Evolutionary conservation across 2,329 filamentous ascomycete genomes (phyloP).

Genomic region (Exutisphaerella laricina): DNA sequence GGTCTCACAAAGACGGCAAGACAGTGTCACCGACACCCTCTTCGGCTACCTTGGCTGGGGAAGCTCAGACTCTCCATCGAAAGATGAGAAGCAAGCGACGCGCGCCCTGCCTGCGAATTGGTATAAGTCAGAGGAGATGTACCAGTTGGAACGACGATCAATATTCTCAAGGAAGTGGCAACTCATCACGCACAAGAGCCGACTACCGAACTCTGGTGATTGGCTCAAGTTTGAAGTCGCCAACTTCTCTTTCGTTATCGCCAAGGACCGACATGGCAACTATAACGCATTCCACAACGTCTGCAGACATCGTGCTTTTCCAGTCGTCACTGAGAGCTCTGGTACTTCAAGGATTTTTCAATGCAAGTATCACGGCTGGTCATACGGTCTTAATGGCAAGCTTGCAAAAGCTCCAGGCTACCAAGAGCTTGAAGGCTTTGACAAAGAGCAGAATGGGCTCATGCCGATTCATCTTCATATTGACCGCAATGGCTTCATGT

Average conservation of each 20-base stretch:
- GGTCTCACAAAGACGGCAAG: neutral
- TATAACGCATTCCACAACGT: slow-evolving; percentile 60
- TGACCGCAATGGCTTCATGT: slow-evolving; percentile 52
- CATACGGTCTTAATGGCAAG: slow-evolving; percentile 53
- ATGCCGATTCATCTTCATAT: slow-evolving; percentile 52
- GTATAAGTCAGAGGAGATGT: slow-evolving; percentile 42
- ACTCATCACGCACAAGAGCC: slow-evolving; percentile 31
- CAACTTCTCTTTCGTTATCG: slow-evolving; percentile 52
- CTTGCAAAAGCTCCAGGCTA: slow-evolving; percentile 58
- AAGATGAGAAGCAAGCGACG: slow-evolving; percentile 30
- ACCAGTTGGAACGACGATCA: slow-evolving; percentile 42
- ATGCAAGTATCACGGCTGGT: slow-evolving; percentile 61
- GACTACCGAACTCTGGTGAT: slow-evolving; percentile 26
- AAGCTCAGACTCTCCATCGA: slow-evolving; percentile 15
- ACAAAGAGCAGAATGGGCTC: slow-evolving; percentile 52
- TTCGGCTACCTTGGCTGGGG: slow-evolving; percentile 37
- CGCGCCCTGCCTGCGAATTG: slow-evolving; percentile 41
- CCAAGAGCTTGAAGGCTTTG: slow-evolving; percentile 51
- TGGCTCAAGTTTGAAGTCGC: slow-evolving; percentile 49
- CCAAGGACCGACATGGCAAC: slow-evolving; percentile 45
- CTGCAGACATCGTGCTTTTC: slow-evolving; percentile 57
- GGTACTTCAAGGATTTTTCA: slow-evolving; percentile 51
- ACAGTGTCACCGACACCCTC: slow-evolving; percentile 5
- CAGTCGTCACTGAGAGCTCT: slow-evolving; percentile 46
- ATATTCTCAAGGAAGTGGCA: slow-evolving; percentile 39